Evolutionary conservation across 495 filamentous ascomycete genomes (phyloP), one percentile per base, ranked within the genome.

Genomic region (Astrothelium subdiscretum): DNA sequence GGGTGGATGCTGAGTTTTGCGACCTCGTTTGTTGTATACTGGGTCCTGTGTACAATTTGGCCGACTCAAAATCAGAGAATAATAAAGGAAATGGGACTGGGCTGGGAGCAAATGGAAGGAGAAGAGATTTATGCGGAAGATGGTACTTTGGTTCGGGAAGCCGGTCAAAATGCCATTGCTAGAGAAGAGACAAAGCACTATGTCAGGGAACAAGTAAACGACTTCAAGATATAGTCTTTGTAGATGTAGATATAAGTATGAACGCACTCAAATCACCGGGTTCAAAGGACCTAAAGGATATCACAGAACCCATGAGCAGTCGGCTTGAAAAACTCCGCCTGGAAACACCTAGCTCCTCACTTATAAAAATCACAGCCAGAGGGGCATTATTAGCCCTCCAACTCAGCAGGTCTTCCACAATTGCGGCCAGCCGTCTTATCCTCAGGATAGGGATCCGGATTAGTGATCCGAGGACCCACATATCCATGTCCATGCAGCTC

Each of bases 1-100:
- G 76, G 74, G 38, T 78, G 76, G 76, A 64, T 76, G 22, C 57
- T 77, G 20, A 74, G 73, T 2, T 78, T 78, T 65, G 31, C 65
- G 12, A 65, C 67, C 32, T 69, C 70, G 13, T 75, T 76, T 57
- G 62, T 77, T 0, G 65, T 72, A 1, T 78, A 78, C 52, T 72
- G 68, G 59, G 64, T 67, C 2, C 61, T 78, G n/a, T 77, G 75
- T 63, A 32, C 52, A 26, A 43, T 77, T 8, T 77, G 74, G 74
- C 76, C 76, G 22, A 76, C 73, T 12, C 26, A 63, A 57, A 76
- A 76, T 61, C 65, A 74, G 65, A 71, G 62, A 32, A 29, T 71
- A 24, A 70, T 73, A 31, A 32, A 32, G 22, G 31, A 65, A 57
- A 65, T 62, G 59, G 59, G 35, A 6, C 44, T 72, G 13, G 31